Conservation (phyloP, 2,329 filamentous ascomycete species). For the Lecanicillium sp. region DNA sequence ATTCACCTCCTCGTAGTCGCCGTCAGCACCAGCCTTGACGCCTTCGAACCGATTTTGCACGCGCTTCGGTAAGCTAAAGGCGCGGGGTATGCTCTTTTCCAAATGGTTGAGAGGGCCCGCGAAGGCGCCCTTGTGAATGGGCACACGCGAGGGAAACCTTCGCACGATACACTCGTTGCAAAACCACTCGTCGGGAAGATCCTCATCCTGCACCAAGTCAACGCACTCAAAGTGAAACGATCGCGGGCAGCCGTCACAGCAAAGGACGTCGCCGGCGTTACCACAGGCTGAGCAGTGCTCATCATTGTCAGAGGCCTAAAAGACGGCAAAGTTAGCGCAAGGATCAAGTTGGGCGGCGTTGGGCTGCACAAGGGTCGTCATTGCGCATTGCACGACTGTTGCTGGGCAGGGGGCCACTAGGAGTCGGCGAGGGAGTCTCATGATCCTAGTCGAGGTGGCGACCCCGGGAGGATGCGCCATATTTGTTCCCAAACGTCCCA, state of each 20-base stretch:
- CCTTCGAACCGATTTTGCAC: slow-evolving; percentile 73
- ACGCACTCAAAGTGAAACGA: slow-evolving; percentile 88
- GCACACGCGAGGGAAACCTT: slow-evolving; percentile 36
- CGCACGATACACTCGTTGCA: slow-evolving; percentile 63
- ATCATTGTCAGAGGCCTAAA: slow-evolving; percentile 58
- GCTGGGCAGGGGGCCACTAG: too few relatives aligned
- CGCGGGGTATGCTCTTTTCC: slow-evolving; percentile 60
- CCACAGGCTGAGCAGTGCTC: slow-evolving; percentile 85
- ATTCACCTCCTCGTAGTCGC: slow-evolving; percentile 67
- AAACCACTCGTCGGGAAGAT: slow-evolving; percentile 71
- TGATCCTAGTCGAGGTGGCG: too few relatives aligned
- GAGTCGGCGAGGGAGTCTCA: too few relatives aligned
- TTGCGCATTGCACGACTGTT: too few relatives aligned
- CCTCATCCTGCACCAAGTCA: slow-evolving; percentile 65
- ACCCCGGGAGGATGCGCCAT: too few relatives aligned
- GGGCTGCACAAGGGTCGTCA: too few relatives aligned
- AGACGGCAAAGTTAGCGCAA: neutral
- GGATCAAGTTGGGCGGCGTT: too few relatives aligned
- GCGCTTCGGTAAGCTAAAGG: slow-evolving; percentile 62
- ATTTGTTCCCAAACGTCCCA: too few relatives aligned
- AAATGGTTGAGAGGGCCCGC: slow-evolving; percentile 54
- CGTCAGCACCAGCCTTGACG: slow-evolving; percentile 66
- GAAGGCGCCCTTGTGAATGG: slow-evolving; percentile 48
- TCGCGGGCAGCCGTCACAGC: slow-evolving; percentile 85
- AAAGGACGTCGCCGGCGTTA: slow-evolving; percentile 76